Evolutionary conservation across 306 rosid species (phyloP).

Genomic region (Coriaria nepalensis): DNA sequence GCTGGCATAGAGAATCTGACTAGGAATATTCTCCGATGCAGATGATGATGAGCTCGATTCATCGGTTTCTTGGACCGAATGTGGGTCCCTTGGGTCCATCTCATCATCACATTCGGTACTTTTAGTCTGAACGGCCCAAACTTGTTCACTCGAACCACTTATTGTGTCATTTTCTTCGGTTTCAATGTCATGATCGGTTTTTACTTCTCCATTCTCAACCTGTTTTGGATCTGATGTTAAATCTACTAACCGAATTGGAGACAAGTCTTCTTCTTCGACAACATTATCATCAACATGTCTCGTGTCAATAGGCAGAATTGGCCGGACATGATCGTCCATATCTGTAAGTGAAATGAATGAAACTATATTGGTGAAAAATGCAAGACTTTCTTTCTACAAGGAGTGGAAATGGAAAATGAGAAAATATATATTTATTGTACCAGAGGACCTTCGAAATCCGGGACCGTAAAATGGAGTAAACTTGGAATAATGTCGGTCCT

Average conservation of each 20-base stretch:
- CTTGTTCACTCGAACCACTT: conserved; percentile 15
- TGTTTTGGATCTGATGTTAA: conserved; percentile 8
- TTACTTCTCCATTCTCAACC: conserved; percentile 10
- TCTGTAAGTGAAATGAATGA: conserved; percentile 29
- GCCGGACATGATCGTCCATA: conserved; percentile 45
- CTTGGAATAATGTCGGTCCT: conserved; percentile 10
- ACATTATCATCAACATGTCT: too few relatives aligned
- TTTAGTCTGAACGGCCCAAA: conserved; percentile 10
- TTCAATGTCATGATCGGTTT: conserved; percentile 3
- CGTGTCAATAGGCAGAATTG: too few relatives aligned
- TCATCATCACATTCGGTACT: conserved; percentile 24
- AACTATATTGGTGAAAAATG: too few relatives aligned
- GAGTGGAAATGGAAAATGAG: background rate
- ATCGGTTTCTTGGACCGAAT: conserved; percentile 14
- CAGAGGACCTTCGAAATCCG: conserved; percentile 27
- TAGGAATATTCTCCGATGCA: conserved; percentile 14
- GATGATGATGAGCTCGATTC: conserved; percentile 25
- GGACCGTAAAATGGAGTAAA: conserved; percentile 8
- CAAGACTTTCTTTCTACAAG: too few relatives aligned
- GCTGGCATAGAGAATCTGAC: conserved; percentile 10
- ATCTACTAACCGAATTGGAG: conserved; percentile 9
- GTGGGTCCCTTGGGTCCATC: too few relatives aligned
- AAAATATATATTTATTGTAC: conserved; percentile 17
- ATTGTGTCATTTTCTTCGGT: conserved; percentile 11
- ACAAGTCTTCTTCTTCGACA: conserved; percentile 10